Evolutionary conservation across 345 rosid species (phyloP).

Genomic region (Lepidium sativum): DNA sequence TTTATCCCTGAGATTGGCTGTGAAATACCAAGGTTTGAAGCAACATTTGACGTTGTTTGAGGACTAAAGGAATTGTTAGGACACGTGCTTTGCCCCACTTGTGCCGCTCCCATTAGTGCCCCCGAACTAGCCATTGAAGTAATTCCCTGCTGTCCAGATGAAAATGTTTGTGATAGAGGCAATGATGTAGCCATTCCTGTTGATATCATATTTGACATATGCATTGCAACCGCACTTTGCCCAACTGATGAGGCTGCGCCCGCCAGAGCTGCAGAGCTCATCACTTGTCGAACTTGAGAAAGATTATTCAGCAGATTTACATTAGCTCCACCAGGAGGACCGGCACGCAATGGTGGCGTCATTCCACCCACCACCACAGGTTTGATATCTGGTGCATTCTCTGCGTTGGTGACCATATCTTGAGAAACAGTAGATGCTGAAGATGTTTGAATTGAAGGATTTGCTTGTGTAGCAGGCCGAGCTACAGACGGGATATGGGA

Average conservation of each 20-base stretch:
- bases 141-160: constrained; percentile 75
- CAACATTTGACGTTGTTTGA: constrained; percentile 49
- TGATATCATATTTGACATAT: constrained; percentile 94
- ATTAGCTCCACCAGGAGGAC: constrained; percentile 71
- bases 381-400: constrained; percentile 62
- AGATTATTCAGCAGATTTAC: constrained; percentile 86
- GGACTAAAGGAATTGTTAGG: constrained; percentile 33
- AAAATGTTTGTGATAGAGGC: constrained; percentile 65
- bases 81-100: constrained; percentile 51
- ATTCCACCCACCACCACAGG: constrained; percentile 70
- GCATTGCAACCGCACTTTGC: constrained; percentile 84
- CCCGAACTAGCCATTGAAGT: constrained; percentile 58
- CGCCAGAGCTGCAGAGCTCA: constrained; percentile 75
- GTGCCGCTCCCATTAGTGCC: constrained; percentile 53
- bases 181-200: constrained; percentile 73
- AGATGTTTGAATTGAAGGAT: constrained; percentile 69
- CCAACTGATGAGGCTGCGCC: constrained; percentile 88
- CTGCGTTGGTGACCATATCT: constrained; percentile 54
- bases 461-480: constrained; percentile 70
- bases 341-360: constrained; percentile 59
- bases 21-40: constrained; percentile 66
- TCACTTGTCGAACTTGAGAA: constrained; percentile 81
- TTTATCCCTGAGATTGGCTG: constrained; percentile 71
- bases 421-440: constrained; percentile 70
- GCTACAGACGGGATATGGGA: constrained; percentile 62